Evolutionary conservation across 179 eudicot genomes (phyloP).

Genomic region (Actinidia arguta): DNA sequence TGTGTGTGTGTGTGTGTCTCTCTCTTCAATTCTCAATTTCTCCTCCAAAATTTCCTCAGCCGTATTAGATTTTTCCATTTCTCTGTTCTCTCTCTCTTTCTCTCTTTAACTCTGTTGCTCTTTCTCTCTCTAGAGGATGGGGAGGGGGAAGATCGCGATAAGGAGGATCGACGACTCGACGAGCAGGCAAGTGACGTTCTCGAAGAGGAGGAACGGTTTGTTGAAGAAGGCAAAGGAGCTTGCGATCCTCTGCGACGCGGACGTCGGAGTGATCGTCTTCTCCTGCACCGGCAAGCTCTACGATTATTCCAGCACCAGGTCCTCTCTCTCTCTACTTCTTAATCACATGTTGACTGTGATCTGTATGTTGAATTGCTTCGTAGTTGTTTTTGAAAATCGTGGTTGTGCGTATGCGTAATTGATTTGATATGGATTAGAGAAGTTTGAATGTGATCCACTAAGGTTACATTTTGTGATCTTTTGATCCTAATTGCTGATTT

Average conservation of each 20-base stretch:
- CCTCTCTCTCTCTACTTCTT: neutral
- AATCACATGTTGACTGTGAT: neutral
- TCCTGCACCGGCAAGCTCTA: slow-evolving; percentile 51
- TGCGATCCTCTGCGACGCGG: slow-evolving; percentile 47
- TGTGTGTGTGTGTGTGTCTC: neutral
- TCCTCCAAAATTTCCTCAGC: too few species aligned
- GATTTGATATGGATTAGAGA: too few species aligned
- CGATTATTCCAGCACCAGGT: slow-evolving; percentile 42
- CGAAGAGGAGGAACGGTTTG: slow-evolving; percentile 41
- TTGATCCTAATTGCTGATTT: neutral
- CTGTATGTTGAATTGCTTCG: neutral
- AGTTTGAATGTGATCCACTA: too few species aligned
- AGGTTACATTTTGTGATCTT: neutral
- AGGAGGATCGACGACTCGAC: slow-evolving; percentile 49
- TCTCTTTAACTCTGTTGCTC: neutral
- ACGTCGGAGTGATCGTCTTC: slow-evolving; percentile 41
- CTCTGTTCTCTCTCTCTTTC: neutral
- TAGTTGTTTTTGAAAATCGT: neutral
- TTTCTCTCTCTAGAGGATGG: slow-evolving; percentile 22
- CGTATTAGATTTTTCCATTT: neutral
- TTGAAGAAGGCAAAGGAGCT: slow-evolving; percentile 52
- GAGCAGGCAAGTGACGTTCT: slow-evolving; percentile 47
- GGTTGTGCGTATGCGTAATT: neutral
- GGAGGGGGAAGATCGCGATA: slow-evolving; percentile 49
- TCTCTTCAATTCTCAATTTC: neutral